Evolutionary conservation across 2,329 filamentous ascomycete genomes (phyloP), one percentile per base, ranked within the genome.

Genomic region (Onygena corvina): DNA sequence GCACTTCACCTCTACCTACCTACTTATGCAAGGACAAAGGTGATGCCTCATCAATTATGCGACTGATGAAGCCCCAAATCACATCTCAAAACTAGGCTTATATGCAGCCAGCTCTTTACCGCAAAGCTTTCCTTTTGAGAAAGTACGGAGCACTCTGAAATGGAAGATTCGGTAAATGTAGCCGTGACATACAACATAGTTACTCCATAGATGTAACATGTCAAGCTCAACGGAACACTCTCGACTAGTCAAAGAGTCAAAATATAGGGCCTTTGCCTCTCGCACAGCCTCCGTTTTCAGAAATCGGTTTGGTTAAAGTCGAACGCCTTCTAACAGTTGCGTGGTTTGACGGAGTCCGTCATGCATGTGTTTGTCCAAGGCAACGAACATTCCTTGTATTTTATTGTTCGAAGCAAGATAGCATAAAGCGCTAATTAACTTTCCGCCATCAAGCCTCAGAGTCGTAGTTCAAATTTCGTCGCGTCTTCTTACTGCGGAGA

Each of bases 391-490:
- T n/a, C n/a, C n/a, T n/a, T 31, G 29, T 31, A 11, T 31, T 31
- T 31, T 31, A 36, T 36, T 23, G 9, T 14, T n/a, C 36, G 21
- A 20, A 25, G 27, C 12, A 16, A 27, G 27, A 40, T 14, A 27
- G n/a, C n/a, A n/a, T n/a, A 25, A 21, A 42, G 36, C 36, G 36
- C 36, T 42, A 42, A 42, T 42, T 42, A 42, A 42, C 36, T 42
- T 42, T 42, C 36, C 16, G 7, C 20, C 36, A 42, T 25, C 36
- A 42, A 42, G 36, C 36, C 36, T 25, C 21, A 42, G 27, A 42
- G 27, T 23, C 27, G n/a, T 42, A 42, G 36, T 23, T 42, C 27
- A 42, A 42, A 42, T 42, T 25, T 42, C 11, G 11, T 42, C 36
- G 36, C 36, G 20, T 42, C 36, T 20, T 8, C 36, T 42, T 42